Percentiles rank a stretch among this genome's conserved stretches.
phyloP scores from a whole-genome alignment of 169 alveolate species.

The Eimeria praecox region DNA sequence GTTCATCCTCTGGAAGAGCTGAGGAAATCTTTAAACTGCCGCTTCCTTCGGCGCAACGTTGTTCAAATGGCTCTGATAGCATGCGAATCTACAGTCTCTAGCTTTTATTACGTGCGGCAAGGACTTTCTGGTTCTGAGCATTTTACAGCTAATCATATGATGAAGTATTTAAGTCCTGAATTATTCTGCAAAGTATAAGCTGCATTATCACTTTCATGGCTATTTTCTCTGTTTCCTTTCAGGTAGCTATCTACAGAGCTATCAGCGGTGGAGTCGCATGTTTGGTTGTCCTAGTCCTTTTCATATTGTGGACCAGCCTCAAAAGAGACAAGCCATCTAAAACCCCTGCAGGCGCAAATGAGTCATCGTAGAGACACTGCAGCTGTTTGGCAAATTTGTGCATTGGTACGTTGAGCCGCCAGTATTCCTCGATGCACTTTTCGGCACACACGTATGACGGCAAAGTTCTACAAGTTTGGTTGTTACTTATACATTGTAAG shows the following conservation, averaged over 20 bases:
- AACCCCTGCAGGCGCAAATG: neutral
- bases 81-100: conserved; percentile 46
- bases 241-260: conserved; percentile 64
- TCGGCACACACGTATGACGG: neutral
- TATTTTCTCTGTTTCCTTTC: neutral
- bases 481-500: neutral
- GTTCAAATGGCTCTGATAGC: conserved; percentile 13
- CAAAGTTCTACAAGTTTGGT: neutral
- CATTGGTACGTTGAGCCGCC: neutral
- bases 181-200: neutral
- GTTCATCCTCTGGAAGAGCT: conserved; percentile 10
- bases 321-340: neutral
- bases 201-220: neutral
- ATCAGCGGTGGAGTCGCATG: conserved; percentile 58
- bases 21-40: conserved; percentile 30
- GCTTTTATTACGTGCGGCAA: conserved; percentile 48
- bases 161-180: neutral
- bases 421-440: neutral
- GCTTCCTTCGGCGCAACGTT: conserved; percentile 69
- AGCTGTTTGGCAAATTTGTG: neutral
- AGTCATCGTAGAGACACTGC: neutral
- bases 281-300: conserved; percentile 24
- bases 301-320: conserved; percentile 26
- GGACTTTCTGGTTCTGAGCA: neutral
- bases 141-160: neutral